These are phyloP conservation scores for Ceratobasidium sp. DNA, from an alignment of 1,284 basidiomycete genomes.

Conservation along the genomic window DNA sequence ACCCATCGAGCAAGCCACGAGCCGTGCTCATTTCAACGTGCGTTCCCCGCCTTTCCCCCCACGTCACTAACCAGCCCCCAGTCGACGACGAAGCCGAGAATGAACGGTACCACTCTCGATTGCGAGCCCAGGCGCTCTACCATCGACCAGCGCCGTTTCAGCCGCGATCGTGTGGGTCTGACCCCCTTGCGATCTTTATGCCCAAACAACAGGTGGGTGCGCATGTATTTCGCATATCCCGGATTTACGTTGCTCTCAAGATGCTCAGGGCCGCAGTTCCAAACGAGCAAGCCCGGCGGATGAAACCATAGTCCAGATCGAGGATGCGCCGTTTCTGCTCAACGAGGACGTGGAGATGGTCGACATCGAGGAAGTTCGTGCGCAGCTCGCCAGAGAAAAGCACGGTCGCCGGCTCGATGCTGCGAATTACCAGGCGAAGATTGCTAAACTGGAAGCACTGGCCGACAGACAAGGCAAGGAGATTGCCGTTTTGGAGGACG, in stretches of 20 bases:
- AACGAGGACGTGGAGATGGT: too few relatives aligned
- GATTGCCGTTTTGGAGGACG: not conserved
- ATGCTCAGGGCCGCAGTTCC: too few relatives aligned
- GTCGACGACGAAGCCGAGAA: constrained; percentile 10
- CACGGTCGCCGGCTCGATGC: not conserved
- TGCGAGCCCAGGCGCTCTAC: not conserved
- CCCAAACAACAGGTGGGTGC: constrained; percentile 3
- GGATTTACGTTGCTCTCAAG: too few relatives aligned
- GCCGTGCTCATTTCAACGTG: constrained; percentile 11
- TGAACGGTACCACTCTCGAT: not conserved
- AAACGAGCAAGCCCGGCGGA: too few relatives aligned
- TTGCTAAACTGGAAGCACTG: too few relatives aligned
- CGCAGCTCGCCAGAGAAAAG: not conserved
- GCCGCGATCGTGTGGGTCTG: not conserved
- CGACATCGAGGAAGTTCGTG: too few relatives aligned
- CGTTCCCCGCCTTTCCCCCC: not conserved
- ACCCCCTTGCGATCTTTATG: not conserved
- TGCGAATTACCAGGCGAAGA: not conserved
- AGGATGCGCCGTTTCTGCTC: too few relatives aligned
- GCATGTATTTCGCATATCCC: constrained; percentile 32
- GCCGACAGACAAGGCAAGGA: not conserved
- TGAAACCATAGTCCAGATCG: too few relatives aligned
- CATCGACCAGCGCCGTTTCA: not conserved
- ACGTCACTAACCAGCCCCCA: not conserved
- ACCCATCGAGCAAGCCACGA: not conserved